Evolutionary conservation across 106 monocot genomes (phyloP).

Genomic region (Dioscorea alata): DNA sequence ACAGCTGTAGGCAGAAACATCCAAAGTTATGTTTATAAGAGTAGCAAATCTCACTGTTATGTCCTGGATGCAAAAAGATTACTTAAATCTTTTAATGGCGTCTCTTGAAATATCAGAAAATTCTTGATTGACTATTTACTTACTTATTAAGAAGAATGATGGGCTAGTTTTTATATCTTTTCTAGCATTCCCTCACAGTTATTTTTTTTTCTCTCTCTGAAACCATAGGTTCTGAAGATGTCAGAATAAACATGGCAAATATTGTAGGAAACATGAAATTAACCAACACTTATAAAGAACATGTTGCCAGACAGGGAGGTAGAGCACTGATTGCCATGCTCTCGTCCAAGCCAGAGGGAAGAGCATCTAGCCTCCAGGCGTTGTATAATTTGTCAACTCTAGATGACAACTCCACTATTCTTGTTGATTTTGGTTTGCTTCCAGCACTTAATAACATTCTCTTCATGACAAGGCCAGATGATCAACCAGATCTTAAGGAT

Average conservation of each 20-base stretch:
- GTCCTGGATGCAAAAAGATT: no score
- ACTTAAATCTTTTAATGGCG: no score
- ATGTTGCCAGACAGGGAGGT: conserved; percentile 35
- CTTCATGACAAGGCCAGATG: conserved; percentile 14
- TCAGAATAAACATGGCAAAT: conserved; percentile 22
- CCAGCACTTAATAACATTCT: conserved; percentile 38
- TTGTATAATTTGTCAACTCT: conserved; percentile 38
- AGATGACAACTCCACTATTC: conserved; percentile 37
- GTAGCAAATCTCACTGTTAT: no score
- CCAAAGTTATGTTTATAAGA: no score
- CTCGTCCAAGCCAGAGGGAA: conserved; percentile 23
- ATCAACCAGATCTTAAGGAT: conserved; percentile 15
- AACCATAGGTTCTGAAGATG: conserved; percentile 29
- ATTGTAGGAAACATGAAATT: conserved; percentile 34
- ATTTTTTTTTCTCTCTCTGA: no score
- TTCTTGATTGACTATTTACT: no score
- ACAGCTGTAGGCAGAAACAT: no score
- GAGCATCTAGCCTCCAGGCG: conserved; percentile 24
- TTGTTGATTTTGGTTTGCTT: conserved; percentile 31
- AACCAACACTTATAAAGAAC: conserved; percentile 30
- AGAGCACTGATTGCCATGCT: conserved; percentile 37
- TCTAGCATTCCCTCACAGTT: no score
- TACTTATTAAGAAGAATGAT: no score
- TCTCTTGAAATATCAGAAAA: no score
- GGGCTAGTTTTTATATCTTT: no score